These are phyloP conservation scores for Syzygium aromaticum DNA, from an alignment of 345 rosid species.

Conservation along the genomic window DNA sequence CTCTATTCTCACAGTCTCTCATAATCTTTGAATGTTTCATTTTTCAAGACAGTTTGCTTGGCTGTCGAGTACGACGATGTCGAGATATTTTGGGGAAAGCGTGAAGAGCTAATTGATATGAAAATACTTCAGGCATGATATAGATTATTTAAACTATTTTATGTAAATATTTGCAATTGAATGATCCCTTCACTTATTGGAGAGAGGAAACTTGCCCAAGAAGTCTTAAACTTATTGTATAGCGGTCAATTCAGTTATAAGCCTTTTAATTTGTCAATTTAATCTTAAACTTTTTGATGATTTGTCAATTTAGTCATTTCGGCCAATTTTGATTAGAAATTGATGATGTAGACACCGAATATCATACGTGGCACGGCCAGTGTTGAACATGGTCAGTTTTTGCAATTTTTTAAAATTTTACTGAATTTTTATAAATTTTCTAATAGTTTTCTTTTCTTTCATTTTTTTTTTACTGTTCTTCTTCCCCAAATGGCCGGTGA, in stretches of 20 bases:
- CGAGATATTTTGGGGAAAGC: not conserved
- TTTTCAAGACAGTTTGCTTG: not conserved
- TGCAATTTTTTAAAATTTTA: not conserved
- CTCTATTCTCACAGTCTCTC: not conserved
- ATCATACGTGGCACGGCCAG: fast-evolving
- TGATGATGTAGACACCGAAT: fast-evolving
- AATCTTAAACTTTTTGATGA: not conserved
- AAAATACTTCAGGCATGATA: not conserved
- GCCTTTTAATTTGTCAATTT: not conserved
- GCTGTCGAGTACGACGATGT: not conserved
- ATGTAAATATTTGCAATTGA: not conserved
- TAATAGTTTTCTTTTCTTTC: too few relatives aligned
- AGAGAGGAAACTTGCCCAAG: not conserved
- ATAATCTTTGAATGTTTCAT: not conserved
- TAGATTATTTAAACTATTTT: not conserved
- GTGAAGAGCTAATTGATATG: not conserved
- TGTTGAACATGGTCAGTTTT: not conserved
- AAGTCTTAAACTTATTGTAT: not conserved
- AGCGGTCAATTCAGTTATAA: not conserved
- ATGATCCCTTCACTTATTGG: not conserved
- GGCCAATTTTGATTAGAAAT: not conserved
- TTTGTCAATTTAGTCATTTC: fast-evolving
- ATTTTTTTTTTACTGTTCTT: fast-evolving
- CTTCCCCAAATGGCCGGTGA: not conserved
- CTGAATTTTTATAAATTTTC: not conserved